Evolutionary conservation across 805 yeast species (phyloP).

Genomic region (Brettanomyces bruxellensis): DNA sequence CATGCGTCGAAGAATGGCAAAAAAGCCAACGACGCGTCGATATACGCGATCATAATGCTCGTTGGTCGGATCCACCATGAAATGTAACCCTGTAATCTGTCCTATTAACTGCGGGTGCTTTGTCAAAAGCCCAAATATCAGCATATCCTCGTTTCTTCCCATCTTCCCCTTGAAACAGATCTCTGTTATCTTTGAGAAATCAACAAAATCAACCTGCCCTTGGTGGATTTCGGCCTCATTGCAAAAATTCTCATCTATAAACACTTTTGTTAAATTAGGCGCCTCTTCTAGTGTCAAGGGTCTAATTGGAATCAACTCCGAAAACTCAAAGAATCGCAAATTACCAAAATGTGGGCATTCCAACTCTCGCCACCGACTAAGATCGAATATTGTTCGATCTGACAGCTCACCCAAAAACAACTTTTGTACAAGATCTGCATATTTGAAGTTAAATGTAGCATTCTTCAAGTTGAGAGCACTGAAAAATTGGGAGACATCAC

Average conservation of each 20-base stretch:
- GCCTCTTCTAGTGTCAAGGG: slow-evolving; percentile 19
- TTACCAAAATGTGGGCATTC: slow-evolving; percentile 3
- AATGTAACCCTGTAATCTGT: slow-evolving; percentile 17
- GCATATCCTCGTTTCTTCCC: slow-evolving; percentile 27
- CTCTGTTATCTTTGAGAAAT: slow-evolving; percentile 10
- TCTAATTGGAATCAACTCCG: slow-evolving; percentile 10
- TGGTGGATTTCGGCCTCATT: slow-evolving; percentile 13
- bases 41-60: slow-evolving; percentile 20
- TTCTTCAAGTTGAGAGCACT: slow-evolving; percentile 5
- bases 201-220: slow-evolving; percentile 19
- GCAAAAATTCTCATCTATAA: slow-evolving; percentile 23
- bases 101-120: slow-evolving; percentile 18
- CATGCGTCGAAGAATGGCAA: slow-evolving; percentile 25
- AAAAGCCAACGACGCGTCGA: slow-evolving; percentile 25
- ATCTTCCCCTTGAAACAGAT: slow-evolving; percentile 20
- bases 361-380: slow-evolving; percentile 17
- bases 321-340: slow-evolving; percentile 9
- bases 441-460: slow-evolving; percentile 15
- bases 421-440: slow-evolving; percentile 16
- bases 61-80: slow-evolving; percentile 13
- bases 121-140: slow-evolving; percentile 21
- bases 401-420: slow-evolving; percentile 16
- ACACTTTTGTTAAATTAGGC: slow-evolving; percentile 17
- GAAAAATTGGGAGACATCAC: slow-evolving; percentile 11
- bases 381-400: slow-evolving; percentile 9